Conservation (phyloP, 2,329 filamentous ascomycete genomes). For the Ilyonectria mors-panacis region DNA sequence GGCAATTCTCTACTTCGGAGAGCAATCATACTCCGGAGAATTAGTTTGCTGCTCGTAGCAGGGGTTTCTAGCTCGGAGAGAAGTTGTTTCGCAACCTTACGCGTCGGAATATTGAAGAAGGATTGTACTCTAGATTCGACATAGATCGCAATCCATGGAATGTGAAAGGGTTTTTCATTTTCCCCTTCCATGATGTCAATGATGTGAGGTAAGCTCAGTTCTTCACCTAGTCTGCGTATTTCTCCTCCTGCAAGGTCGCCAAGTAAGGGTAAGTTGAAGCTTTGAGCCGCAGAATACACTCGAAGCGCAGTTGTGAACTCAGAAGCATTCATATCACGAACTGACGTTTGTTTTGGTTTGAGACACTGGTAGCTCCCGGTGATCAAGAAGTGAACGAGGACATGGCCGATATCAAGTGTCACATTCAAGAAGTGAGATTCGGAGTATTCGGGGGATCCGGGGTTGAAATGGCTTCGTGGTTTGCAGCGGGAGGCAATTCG, state of each 20-base stretch:
- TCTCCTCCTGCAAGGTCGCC: not conserved
- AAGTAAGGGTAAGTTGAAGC: not conserved
- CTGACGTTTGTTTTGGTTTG: not conserved
- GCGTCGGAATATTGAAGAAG: not conserved
- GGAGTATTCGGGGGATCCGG: not conserved
- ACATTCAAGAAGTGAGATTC: not conserved
- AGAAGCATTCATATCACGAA: not conserved
- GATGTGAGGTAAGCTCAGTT: not conserved
- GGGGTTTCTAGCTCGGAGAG: not conserved
- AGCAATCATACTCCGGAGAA: not conserved
- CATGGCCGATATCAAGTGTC: not conserved
- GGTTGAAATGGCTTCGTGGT: no score
- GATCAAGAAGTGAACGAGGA: slow-evolving; percentile 20
- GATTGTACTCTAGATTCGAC: not conserved
- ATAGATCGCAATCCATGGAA: not conserved
- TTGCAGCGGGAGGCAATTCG: no score
- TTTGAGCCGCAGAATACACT: slow-evolving; percentile 1
- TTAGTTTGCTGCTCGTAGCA: not conserved
- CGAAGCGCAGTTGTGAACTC: slow-evolving; percentile 24
- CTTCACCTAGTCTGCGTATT: not conserved
- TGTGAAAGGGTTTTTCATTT: accelerated
- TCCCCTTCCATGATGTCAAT: slow-evolving; percentile 1
- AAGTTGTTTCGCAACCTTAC: not conserved
- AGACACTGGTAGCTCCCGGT: slow-evolving; percentile 17
- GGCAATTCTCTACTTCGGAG: not conserved